These are phyloP conservation scores for Trichophyton verrucosum DNA, from an alignment of 2,329 filamentous ascomycete genomes.

Conservation along the genomic window DNA sequence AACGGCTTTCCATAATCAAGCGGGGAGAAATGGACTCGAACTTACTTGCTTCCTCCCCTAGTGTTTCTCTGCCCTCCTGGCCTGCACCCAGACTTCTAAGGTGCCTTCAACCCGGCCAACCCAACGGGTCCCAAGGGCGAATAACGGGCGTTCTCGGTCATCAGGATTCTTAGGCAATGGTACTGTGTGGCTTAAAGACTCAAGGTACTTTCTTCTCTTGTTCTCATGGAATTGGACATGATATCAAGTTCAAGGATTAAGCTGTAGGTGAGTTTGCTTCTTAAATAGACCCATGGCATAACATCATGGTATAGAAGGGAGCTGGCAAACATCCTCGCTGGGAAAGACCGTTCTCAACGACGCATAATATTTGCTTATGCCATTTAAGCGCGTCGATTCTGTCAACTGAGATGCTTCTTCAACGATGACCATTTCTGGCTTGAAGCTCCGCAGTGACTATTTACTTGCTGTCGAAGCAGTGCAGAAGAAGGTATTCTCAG, in stretches of 20 bases:
- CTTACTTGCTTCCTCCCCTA: too few species aligned
- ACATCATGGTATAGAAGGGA: neutral
- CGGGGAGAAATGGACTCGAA: too few species aligned
- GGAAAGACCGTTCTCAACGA: neutral
- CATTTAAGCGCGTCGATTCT: neutral
- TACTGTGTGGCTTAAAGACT: neutral
- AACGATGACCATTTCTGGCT: neutral
- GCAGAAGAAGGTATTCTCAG: neutral
- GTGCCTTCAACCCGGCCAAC: neutral
- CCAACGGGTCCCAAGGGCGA: neutral
- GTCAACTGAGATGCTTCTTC: slow-evolving; percentile 6
- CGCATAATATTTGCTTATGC: neutral
- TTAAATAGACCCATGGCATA: too few species aligned
- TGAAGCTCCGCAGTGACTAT: slow-evolving; percentile 1
- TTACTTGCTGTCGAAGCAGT: slow-evolving; percentile 4
- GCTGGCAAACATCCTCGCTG: neutral
- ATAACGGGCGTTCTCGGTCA: neutral
- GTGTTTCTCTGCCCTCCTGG: too few species aligned
- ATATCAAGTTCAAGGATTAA: too few species aligned
- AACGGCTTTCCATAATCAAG: too few species aligned
- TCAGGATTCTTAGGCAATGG: neutral
- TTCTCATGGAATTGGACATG: too few species aligned
- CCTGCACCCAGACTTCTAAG: neutral
- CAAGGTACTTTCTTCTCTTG: neutral
- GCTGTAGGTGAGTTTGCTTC: too few species aligned